A percentile compares a stretch with the other conserved stretches of the same genome.
phyloP scores from a whole-genome alignment of 2,329 filamentous ascomycete species.

The Lasiodiplodia theobromae region DNA sequence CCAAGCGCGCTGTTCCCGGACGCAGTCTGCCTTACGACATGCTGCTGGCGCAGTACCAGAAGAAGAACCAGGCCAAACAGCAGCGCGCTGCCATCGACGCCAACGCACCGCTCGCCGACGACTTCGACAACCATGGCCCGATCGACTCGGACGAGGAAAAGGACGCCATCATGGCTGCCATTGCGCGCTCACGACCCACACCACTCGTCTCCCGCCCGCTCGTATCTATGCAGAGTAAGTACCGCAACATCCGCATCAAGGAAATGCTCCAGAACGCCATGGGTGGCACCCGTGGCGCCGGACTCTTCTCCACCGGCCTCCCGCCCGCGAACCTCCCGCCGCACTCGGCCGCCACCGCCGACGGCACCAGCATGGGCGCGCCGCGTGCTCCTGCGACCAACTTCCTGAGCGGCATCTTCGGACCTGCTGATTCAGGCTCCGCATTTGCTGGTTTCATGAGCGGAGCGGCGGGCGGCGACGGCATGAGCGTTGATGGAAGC shows the following conservation, averaged over 20 bases:
- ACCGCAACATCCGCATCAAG: slow-evolving; percentile 68
- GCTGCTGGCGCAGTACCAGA: slow-evolving; percentile 73
- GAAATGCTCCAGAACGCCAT: slow-evolving; percentile 68
- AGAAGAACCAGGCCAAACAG: slow-evolving; percentile 98
- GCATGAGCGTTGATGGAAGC: slow-evolving; percentile 43
- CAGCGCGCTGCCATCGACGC: slow-evolving; percentile 96
- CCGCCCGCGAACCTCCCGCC: slow-evolving; percentile 7
- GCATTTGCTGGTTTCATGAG: slow-evolving; percentile 37
- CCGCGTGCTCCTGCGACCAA: slow-evolving; percentile 29
- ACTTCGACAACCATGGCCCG: slow-evolving; percentile 74
- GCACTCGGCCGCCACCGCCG: slow-evolving; percentile 1
- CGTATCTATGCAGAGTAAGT: slow-evolving; percentile 61
- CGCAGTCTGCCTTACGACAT: slow-evolving; percentile 91
- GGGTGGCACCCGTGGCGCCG: slow-evolving; percentile 55
- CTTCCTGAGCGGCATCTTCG: slow-evolving; percentile 27
- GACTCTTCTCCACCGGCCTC: slow-evolving; percentile 46
- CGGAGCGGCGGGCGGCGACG: slow-evolving; percentile 41
- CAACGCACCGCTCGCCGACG: slow-evolving; percentile 87
- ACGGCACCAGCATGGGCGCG: slow-evolving; percentile 28
- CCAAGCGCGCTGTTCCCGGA: slow-evolving; percentile 86
- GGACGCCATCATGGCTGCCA: slow-evolving; percentile 82
- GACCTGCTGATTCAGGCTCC: slow-evolving; percentile 34
- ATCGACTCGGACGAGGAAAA: slow-evolving; percentile 97
- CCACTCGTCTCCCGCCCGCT: slow-evolving; percentile 73
- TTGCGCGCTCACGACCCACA: slow-evolving; percentile 75